Evolutionary conservation across 2,329 filamentous ascomycete genomes (phyloP).

Genomic region (Monosporascus sp.): DNA sequence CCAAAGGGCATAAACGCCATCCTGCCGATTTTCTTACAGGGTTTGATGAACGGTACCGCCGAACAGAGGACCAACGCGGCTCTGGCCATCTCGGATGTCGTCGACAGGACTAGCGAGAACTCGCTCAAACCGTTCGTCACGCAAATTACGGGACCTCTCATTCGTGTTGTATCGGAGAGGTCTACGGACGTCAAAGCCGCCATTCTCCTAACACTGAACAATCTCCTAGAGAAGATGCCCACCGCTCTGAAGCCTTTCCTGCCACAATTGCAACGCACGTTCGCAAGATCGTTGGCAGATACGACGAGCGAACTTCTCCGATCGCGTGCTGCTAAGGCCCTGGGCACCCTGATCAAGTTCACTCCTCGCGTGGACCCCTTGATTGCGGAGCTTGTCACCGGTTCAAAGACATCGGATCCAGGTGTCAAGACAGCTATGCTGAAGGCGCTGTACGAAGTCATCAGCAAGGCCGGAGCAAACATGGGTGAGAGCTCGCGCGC

Average conservation of each 20-base stretch:
- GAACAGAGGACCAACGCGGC: constrained; percentile 91
- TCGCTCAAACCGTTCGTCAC: constrained; percentile 92
- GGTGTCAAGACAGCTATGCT: constrained; percentile 95
- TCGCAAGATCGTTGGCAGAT: constrained; percentile 92
- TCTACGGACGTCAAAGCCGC: constrained; percentile 95
- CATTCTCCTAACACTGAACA: constrained; percentile 90
- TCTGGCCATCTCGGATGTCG: constrained; percentile 89
- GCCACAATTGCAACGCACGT: constrained; percentile 92
- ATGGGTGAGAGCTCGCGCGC: constrained; percentile 89
- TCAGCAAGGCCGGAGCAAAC: constrained; percentile 87
- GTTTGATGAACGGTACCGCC: constrained; percentile 90
- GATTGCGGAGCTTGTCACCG: constrained; percentile 87
- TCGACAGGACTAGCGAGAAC: constrained; percentile 84
- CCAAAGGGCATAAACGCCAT: constrained; percentile 97
- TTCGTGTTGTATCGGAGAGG: constrained; percentile 93
- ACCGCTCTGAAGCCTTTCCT: constrained; percentile 93
- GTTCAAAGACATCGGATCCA: constrained; percentile 80
- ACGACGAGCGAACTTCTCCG: constrained; percentile 84
- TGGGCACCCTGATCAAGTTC: constrained; percentile 92
- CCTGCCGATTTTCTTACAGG: constrained; percentile 93
- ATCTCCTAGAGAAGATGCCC: constrained; percentile 93
- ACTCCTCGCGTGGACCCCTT: constrained; percentile 93
- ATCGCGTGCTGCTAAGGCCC: constrained; percentile 82
- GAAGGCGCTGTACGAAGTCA: constrained; percentile 91
- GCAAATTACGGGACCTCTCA: constrained; percentile 93